phyloP scores from a whole-genome alignment of 768 basidiomycete species.

The Auricularia sp. region DNA sequence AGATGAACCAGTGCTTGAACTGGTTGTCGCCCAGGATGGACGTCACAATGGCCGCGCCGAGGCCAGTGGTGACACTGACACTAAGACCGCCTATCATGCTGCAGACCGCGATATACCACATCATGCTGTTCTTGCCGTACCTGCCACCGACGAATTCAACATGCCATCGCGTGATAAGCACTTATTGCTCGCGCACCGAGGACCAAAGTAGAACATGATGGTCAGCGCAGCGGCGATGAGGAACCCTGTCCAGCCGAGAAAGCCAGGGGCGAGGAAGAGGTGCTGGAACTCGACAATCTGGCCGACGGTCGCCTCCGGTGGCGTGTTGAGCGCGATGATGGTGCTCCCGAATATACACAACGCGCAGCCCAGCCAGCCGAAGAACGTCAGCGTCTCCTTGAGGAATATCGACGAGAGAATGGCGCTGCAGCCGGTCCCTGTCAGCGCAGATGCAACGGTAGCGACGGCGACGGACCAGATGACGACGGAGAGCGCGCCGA shows the following conservation, averaged over 20 bases:
- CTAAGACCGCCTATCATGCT: constrained; percentile 94
- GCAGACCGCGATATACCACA: constrained; percentile 92
- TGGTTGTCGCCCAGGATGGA: constrained; percentile 65
- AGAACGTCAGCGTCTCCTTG: constrained; percentile 85
- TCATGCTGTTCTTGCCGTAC: constrained; percentile 86
- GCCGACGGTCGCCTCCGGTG: constrained; percentile 57
- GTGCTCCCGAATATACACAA: constrained; percentile 85
- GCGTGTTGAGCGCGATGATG: constrained; percentile 83
- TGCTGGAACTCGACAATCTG: constrained; percentile 62
- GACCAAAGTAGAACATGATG: constrained; percentile 78
- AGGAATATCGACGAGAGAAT: constrained; percentile 89
- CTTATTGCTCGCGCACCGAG: constrained; percentile 34
- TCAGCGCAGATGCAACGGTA: background rate
- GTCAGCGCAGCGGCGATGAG: constrained; percentile 54
- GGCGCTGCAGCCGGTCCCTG: constrained; percentile 33
- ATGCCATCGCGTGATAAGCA: constrained; percentile 11
- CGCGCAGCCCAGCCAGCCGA: constrained; percentile 91
- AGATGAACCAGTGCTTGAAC: constrained; percentile 90
- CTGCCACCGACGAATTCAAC: constrained; percentile 21
- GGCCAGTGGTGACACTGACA: constrained; percentile 88
- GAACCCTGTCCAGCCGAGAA: constrained; percentile 57
- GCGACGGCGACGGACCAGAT: constrained; percentile 31
- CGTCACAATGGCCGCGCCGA: constrained; percentile 84
- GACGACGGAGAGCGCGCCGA: constrained; percentile 94
- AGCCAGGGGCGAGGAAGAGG: constrained; percentile 75